Conservation (phyloP, 306 rosid species). For the Cicer cuneatum region DNA sequence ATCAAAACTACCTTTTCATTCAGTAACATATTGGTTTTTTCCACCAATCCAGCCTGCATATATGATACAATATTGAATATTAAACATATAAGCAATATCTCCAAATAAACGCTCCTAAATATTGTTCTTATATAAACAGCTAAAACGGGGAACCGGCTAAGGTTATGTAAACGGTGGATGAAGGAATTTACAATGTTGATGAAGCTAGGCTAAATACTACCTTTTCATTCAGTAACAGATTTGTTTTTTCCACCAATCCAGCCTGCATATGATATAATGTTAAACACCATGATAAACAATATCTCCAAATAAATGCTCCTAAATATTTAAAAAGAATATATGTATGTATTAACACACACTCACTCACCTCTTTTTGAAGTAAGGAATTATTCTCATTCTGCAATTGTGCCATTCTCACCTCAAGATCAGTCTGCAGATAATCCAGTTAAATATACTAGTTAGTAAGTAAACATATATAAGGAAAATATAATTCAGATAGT, state of each 20-base stretch:
- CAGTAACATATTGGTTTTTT: conserved; percentile 49
- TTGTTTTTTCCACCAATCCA: conserved; percentile 53
- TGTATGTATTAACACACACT: neutral
- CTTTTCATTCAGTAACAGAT: conserved; percentile 54
- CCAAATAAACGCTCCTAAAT: conserved; percentile 13
- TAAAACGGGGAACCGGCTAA: neutral
- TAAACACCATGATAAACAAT: conserved; percentile 28
- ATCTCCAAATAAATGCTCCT: conserved; percentile 32
- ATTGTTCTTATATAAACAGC: neutral
- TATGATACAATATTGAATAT: conserved; percentile 33
- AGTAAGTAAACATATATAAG: conserved; percentile 36
- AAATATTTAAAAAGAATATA: conserved; percentile 13
- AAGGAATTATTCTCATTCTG: conserved; percentile 61
- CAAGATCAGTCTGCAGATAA: conserved; percentile 62
- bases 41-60: conserved; percentile 58
- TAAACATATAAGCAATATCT: conserved; percentile 34
- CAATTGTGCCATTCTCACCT: conserved; percentile 56
- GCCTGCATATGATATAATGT: conserved; percentile 51
- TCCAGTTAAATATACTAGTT: conserved; percentile 35
- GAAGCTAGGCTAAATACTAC: conserved; percentile 43
- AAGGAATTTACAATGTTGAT: conserved; percentile 26
- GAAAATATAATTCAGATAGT: conserved; percentile 26
- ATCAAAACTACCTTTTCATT: conserved; percentile 54
- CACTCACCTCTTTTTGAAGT: conserved; percentile 63
- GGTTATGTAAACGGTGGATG: conserved; percentile 21